A percentile compares a stretch with the other conserved stretches of the same genome.
Conservation (phyloP, 345 rosid species). For the Eucalyptus rudis region DNA sequence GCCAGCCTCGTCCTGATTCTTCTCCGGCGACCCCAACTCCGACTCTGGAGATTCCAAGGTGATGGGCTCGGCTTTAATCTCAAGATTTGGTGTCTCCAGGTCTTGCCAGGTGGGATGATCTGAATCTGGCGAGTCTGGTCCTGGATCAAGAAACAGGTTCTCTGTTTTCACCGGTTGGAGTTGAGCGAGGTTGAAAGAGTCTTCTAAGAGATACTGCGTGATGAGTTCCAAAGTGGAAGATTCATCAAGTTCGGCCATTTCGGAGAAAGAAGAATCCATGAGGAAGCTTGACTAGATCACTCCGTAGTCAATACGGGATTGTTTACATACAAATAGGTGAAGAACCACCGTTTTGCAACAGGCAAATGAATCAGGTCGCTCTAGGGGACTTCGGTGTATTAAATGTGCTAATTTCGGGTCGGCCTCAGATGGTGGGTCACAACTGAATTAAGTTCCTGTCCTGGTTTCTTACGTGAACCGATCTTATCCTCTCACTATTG, state of each 20-base stretch:
- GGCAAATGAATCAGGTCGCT: neutral
- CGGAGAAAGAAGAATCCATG: neutral
- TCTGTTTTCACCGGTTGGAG: constrained; percentile 16
- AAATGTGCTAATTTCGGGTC: neutral
- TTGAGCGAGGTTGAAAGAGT: constrained; percentile 11
- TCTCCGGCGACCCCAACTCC: neutral
- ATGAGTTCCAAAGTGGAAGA: neutral
- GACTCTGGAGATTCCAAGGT: neutral
- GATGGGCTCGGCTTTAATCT: neutral
- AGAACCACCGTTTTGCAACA: neutral
- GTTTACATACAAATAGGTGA: neutral
- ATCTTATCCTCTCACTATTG: neutral
- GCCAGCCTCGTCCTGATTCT: neutral
- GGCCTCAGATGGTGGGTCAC: neutral
- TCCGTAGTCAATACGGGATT: neutral
- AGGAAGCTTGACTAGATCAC: neutral
- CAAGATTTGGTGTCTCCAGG: neutral
- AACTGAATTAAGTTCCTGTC: neutral
- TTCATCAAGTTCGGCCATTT: neutral
- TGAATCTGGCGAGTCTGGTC: constrained; percentile 18
- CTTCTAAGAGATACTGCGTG: neutral
- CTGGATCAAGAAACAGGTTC: constrained; percentile 9
- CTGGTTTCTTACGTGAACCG: neutral
- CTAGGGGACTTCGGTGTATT: neutral
- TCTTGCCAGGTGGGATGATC: constrained; percentile 6